These are phyloP conservation scores for Bacidia rubella DNA, from an alignment of 495 filamentous ascomycete genomes.

Conservation along the genomic window DNA sequence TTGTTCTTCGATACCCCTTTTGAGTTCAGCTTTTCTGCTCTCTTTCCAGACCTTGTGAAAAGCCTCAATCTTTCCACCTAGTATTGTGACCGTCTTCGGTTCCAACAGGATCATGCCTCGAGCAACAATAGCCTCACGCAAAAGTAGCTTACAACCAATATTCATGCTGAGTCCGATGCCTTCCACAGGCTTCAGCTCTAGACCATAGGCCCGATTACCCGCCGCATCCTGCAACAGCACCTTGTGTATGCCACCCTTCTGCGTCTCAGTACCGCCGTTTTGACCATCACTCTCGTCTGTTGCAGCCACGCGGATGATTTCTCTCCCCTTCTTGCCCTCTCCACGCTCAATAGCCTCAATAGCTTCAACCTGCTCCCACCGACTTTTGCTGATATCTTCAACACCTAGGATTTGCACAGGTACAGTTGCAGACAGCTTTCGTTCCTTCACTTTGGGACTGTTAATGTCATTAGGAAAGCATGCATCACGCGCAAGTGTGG, in stretches of 20 bases:
- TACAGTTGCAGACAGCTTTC: constrained; percentile 42
- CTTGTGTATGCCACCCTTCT: constrained; percentile 53
- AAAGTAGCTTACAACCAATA: constrained; percentile 70
- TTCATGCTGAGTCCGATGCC: constrained; percentile 49
- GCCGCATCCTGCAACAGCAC: constrained; percentile 68
- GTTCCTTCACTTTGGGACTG: constrained; percentile 38
- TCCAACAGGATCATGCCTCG: constrained; percentile 68
- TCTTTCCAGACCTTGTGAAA: constrained; percentile 68
- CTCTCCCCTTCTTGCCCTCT: constrained; percentile 65
- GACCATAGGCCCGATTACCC: constrained; percentile 53
- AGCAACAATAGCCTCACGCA: constrained; percentile 53
- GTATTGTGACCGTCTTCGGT: constrained; percentile 42
- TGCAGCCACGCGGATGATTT: constrained; percentile 62
- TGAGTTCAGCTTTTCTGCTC: constrained; percentile 54
- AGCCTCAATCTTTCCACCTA: constrained; percentile 79
- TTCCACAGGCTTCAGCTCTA: constrained; percentile 58
- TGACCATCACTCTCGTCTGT: constrained; percentile 33
- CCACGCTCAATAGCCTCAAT: constrained; percentile 74
- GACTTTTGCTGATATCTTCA: constrained; percentile 62
- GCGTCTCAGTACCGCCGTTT: constrained; percentile 14
- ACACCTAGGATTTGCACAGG: constrained; percentile 74
- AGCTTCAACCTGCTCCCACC: constrained; percentile 75
- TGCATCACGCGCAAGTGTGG: constrained; percentile 37
- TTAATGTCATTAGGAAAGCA: constrained; percentile 45
- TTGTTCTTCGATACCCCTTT: constrained; percentile 38